A percentile compares a stretch with the other conserved stretches of the same genome.
Conservation (phyloP, 2,329 filamentous ascomycete species). For the Neofusicoccum umdonicola region DNA sequence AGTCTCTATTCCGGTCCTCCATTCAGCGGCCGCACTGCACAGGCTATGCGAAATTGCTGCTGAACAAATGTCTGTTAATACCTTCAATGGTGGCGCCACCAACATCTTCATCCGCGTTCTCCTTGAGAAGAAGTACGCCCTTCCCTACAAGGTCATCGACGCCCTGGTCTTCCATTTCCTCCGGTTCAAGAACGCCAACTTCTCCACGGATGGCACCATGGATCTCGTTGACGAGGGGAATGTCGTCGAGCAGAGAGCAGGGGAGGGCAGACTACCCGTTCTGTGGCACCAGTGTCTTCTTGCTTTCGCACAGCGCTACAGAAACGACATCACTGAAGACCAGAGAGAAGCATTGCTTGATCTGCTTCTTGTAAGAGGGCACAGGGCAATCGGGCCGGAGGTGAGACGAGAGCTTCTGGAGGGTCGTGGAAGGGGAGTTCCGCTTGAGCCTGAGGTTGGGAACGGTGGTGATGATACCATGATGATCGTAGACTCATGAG, state of each 20-base stretch:
- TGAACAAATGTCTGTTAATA: conserved; percentile 77
- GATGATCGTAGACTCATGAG: conserved; percentile 53
- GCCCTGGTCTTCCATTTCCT: conserved; percentile 95
- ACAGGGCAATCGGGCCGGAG: conserved; percentile 86
- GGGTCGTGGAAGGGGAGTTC: conserved; percentile 78
- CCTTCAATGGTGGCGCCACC: conserved; percentile 84
- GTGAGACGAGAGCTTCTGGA: conserved; percentile 84
- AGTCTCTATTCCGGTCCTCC: conserved; percentile 84
- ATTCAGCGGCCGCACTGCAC: conserved; percentile 88
- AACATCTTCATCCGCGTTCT: conserved; percentile 94
- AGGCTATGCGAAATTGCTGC: conserved; percentile 92
- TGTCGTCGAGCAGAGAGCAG: conserved; percentile 39
- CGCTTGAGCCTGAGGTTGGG: conserved; percentile 58
- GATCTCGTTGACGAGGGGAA: conserved; percentile 14
- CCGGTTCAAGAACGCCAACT: conserved; percentile 72
- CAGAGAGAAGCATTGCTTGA: conserved; percentile 89
- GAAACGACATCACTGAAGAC: conserved; percentile 94
- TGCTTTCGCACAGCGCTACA: conserved; percentile 89
- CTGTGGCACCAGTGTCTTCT: conserved; percentile 95
- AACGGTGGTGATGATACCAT: conserved; percentile 89
- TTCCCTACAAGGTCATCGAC: conserved; percentile 93
- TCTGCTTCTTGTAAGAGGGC: conserved; percentile 77
- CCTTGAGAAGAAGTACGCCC: conserved; percentile 93
- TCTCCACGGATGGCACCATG: conserved; percentile 49
- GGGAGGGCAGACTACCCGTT: conserved; percentile 71